Percentiles rank a stretch among this genome's conserved stretches.
Evolutionary conservation across 2,329 filamentous ascomycete species (phyloP).

Genomic region (Colletotrichum destructivum): DNA sequence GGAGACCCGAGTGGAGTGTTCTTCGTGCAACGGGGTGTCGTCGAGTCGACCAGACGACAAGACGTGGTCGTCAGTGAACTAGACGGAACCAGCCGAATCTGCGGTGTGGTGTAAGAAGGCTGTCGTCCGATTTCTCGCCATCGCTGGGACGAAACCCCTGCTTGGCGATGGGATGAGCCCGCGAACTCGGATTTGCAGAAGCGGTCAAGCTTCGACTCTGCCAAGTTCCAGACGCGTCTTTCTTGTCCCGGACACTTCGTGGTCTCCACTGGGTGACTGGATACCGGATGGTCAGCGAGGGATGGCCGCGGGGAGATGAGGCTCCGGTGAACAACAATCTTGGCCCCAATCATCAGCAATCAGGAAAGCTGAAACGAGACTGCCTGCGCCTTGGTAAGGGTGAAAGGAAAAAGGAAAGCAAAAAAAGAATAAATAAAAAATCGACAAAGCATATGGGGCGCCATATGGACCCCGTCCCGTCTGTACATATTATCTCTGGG

Average conservation of each 20-base stretch:
- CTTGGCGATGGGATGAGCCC: neutral
- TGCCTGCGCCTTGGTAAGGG: neutral
- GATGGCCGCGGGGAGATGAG: neutral
- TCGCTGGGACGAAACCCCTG: neutral
- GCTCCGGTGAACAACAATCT: constrained; percentile 4
- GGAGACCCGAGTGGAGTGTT: neutral
- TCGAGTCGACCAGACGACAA: constrained; percentile 5
- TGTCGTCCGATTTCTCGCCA: neutral
- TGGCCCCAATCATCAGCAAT: neutral
- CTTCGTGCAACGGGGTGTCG: neutral
- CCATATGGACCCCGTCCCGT: neutral
- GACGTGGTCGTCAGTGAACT: neutral
- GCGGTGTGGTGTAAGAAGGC: constrained; percentile 22
- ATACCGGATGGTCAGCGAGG: neutral
- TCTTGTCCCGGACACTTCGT: neutral
- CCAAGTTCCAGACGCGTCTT: constrained; percentile 3
- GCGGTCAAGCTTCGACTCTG: constrained; percentile 2
- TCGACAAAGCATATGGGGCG: neutral
- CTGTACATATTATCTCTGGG: constrained; percentile 1
- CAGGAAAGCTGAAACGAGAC: neutral
- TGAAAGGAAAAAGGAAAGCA: neutral
- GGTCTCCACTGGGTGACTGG: neutral
- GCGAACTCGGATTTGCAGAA: neutral
- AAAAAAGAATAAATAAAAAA: too few species aligned
- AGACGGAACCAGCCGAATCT: constrained; percentile 15